Base-by-base conservation (phyloP, 2,329 filamentous ascomycete genomes). In the Ilyonectria mors-panacis region DNA sequence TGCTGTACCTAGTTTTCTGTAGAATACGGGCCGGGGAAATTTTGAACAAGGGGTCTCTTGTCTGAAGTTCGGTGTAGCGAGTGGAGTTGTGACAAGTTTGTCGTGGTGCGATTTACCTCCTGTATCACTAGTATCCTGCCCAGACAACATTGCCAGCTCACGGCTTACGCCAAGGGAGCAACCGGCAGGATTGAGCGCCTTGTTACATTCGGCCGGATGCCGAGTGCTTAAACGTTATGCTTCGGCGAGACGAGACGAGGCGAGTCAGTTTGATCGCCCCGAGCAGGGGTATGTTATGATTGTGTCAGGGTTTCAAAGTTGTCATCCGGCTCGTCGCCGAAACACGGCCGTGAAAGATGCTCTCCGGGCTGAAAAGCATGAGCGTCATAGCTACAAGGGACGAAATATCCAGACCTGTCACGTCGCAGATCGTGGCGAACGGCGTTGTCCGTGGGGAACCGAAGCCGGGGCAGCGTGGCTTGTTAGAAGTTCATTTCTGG, bases 1-100 rank as follows among this genome's bases (percentile, higher is more conserved):
- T 70, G 62, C 35, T 68, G 61, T 63, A 63, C 61, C 51, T 37
- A 50, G 55, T 62, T 42, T 63, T 50, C 28, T 63, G 64, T 66
- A 66, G 64, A 62, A 51, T 48, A 62, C 45, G 57, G 59, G 51
- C 42, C 28, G 35, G 63, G 63, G 44, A 37, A 62, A 58, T 63
- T 47, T 47, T 63, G 35, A 53, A 62, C 54, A 56, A 62, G 58
- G 45, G 45, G 33, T 66, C 19, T 61, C 5, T 56, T 55, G 50
- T 45, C 28, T 57, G 23, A 47, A 23, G 10, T 33, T 19, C 4
- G 37, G 21, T 23, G 17, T n/a, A n/a, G 35, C 23, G 23, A 50
- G 28, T 15, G 17, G 39, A 42, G 39, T 42, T n/a, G 39, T n/a
- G 33, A 39, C 23, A n/a, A 50, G 19, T 13, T 23, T 10, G 5